Conservation (phyloP, 139 green algal genomes). For the Zygnema cylindricum region DNA sequence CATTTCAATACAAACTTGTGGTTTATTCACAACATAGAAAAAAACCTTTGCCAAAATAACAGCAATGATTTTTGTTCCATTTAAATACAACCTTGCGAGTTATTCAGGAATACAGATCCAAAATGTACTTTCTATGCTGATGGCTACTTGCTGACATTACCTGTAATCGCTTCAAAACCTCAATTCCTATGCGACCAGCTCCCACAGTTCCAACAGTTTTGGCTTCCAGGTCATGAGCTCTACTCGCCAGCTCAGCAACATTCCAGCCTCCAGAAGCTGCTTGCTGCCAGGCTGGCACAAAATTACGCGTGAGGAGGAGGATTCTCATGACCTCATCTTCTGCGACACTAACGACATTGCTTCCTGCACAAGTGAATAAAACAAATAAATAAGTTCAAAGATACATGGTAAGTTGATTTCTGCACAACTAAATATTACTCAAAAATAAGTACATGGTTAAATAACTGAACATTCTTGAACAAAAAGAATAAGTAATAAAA, state of each 20-base stretch:
- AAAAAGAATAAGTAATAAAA: no score
- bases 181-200: slow-evolving; percentile 2
- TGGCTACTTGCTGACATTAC: slow-evolving; percentile 5
- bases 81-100: no score
- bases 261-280: slow-evolving; percentile 1
- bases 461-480: no score
- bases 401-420: no score
- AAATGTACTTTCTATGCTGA: slow-evolving; percentile 3
- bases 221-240: not conserved
- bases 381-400: no score
- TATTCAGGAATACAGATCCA: no score
- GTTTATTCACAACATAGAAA: no score
- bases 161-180: slow-evolving; percentile 22
- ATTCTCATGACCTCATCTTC: slow-evolving; percentile 30
- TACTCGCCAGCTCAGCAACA: not conserved
- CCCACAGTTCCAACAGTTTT: slow-evolving; percentile 21
- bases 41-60: no score
- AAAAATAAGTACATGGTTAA: no score
- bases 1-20: no score
- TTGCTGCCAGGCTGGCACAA: slow-evolving; percentile 17
- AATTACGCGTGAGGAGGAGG: slow-evolving; percentile 10
- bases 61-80: no score
- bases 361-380: slow-evolving; percentile 15
- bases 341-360: slow-evolving; percentile 16
- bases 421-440: no score